A percentile compares a stretch with the other conserved stretches of the same genome.
phyloP scores from a whole-genome alignment of 768 basidiomycete genomes.

The Mycena floridula region DNA sequence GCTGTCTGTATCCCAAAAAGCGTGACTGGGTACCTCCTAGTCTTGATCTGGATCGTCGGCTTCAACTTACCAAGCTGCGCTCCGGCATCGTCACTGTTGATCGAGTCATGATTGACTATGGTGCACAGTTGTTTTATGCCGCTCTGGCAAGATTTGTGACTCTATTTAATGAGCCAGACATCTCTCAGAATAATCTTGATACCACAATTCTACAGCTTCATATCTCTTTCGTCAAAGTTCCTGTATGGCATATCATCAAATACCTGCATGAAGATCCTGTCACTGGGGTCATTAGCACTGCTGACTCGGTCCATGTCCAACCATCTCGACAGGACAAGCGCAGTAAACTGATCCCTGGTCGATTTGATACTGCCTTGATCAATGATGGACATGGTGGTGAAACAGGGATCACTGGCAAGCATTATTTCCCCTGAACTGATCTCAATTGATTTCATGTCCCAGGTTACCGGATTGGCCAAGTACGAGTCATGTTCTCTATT shows the following conservation, averaged over 20 bases:
- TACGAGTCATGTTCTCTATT: slow-evolving; percentile 19
- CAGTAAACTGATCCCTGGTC: slow-evolving; percentile 13
- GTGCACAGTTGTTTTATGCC: slow-evolving; percentile 18
- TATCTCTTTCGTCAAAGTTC: slow-evolving; percentile 19
- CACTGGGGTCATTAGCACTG: slow-evolving; percentile 10
- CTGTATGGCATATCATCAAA: slow-evolving; percentile 29
- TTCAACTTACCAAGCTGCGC: slow-evolving; percentile 18
- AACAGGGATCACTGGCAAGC: too few relatives aligned
- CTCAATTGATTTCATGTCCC: too few relatives aligned
- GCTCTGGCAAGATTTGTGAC: slow-evolving; percentile 22
- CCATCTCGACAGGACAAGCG: slow-evolving; percentile 11
- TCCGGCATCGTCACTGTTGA: too few relatives aligned
- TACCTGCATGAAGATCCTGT: slow-evolving; percentile 20
- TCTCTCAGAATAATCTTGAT: slow-evolving; percentile 13
- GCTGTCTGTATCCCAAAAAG: background rate
- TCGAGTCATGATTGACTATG: slow-evolving; percentile 22
- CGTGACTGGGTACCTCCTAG: slow-evolving; percentile 7
- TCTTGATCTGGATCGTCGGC: slow-evolving; percentile 4
- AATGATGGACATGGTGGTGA: too few relatives aligned
- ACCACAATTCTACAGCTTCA: too few relatives aligned
- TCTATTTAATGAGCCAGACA: slow-evolving; percentile 10
- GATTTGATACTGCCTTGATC: too few relatives aligned
- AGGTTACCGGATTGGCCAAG: too few relatives aligned
- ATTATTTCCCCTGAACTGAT: too few relatives aligned
- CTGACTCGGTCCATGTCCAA: slow-evolving; percentile 24